Conservation (phyloP, 495 filamentous ascomycete genomes). For the Tuber brumale region DNA sequence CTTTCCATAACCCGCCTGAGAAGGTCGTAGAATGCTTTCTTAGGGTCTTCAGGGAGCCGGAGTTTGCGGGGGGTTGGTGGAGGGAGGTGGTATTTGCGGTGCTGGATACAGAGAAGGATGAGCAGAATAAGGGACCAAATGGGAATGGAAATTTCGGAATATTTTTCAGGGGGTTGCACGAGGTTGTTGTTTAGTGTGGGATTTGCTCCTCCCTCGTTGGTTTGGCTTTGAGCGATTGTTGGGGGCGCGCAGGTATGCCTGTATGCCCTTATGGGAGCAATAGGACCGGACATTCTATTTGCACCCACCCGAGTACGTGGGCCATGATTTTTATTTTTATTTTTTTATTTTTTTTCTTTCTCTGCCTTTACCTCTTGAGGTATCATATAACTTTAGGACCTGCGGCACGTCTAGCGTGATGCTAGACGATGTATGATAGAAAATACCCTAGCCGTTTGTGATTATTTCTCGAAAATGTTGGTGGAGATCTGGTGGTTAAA, state of each 20-base stretch:
- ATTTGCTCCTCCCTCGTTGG: neutral
- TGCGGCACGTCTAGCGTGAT: neutral
- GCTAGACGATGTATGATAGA: neutral
- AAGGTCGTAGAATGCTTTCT: constrained; percentile 54
- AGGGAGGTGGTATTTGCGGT: constrained; percentile 52
- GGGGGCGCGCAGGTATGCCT: neutral
- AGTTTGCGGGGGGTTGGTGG: constrained; percentile 58
- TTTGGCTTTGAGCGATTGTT: neutral
- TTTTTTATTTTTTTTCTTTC: neutral
- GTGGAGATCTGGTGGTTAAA: neutral
- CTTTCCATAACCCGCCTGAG: constrained; percentile 53
- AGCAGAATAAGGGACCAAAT: constrained; percentile 16
- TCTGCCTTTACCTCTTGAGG: neutral
- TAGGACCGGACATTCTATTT: neutral
- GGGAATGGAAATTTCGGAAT: constrained; percentile 49
- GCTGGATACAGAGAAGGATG: constrained; percentile 45
- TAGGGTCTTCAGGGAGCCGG: constrained; percentile 53
- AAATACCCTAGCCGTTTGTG: neutral
- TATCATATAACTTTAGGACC: neutral
- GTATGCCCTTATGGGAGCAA: neutral
- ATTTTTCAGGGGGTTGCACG: constrained; percentile 49
- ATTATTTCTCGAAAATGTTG: neutral
- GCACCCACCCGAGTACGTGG: neutral
- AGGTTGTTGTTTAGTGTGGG: constrained; percentile 42
- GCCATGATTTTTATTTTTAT: neutral